A percentile compares a stretch with the other conserved stretches of the same genome.
phyloP scores from a whole-genome alignment of 2,329 filamentous ascomycete genomes.

The Dothideomycetes sp. region DNA sequence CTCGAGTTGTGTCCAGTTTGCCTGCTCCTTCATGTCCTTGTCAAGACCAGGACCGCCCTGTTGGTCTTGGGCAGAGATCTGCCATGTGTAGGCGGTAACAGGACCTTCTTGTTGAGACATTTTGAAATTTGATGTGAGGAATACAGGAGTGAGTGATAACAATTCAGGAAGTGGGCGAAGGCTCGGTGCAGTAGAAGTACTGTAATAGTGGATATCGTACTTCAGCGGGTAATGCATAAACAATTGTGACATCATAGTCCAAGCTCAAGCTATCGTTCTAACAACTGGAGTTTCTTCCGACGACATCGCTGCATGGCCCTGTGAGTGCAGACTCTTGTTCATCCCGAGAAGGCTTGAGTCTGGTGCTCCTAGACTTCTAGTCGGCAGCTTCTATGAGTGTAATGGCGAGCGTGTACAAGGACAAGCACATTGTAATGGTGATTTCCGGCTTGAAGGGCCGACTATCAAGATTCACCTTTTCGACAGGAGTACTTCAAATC shows the following conservation, averaged over 20 bases:
- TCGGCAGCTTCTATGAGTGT: no score
- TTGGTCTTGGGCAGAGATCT: conserved; percentile 24
- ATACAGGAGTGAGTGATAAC: background rate
- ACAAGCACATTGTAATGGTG: no score
- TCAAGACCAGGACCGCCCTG: conserved; percentile 25
- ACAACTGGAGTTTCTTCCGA: no score
- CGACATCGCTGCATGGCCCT: no score
- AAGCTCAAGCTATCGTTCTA: conserved; percentile 2
- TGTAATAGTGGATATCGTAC: background rate
- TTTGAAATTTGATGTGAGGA: background rate
- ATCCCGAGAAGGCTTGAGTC: no score
- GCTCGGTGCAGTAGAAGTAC: no score
- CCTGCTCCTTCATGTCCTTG: conserved; percentile 23
- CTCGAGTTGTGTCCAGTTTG: conserved; percentile 26
- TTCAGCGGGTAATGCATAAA: background rate
- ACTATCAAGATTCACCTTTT: no score
- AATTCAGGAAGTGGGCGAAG: background rate
- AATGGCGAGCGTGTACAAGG: no score
- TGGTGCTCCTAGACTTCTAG: no score
- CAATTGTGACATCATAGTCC: conserved; percentile 1
- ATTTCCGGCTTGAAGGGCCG: no score
- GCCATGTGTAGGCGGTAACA: conserved; percentile 20
- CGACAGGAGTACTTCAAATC: no score
- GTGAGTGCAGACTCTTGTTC: no score
- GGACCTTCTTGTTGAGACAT: conserved; percentile 15